Conservation (phyloP, 1,284 basidiomycete genomes). For the Ustilago xerochloae region DNA sequence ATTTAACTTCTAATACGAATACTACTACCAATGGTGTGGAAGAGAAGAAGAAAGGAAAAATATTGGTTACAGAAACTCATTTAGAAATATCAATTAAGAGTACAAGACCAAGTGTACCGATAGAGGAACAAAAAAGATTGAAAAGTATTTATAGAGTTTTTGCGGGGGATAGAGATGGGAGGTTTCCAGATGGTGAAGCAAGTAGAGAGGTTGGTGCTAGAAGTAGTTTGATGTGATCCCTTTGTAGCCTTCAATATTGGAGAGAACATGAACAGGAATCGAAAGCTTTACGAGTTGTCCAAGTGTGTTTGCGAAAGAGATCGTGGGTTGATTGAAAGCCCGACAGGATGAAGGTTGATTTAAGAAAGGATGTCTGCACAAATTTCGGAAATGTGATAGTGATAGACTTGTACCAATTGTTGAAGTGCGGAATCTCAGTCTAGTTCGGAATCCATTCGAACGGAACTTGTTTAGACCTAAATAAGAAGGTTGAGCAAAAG, state of each 20-base stretch:
- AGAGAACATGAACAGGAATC: too few relatives aligned
- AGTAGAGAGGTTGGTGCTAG: slow-evolving; percentile 59
- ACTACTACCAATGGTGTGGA: neutral
- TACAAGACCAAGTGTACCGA: slow-evolving; percentile 63
- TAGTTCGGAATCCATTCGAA: too few relatives aligned
- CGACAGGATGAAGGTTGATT: too few relatives aligned
- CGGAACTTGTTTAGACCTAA: too few relatives aligned
- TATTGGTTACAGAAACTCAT: slow-evolving; percentile 53
- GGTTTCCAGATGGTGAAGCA: slow-evolving; percentile 61
- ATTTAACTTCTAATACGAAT: slow-evolving; percentile 12
- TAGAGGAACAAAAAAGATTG: slow-evolving; percentile 56
- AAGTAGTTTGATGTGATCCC: slow-evolving; percentile 59
- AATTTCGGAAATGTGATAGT: too few relatives aligned
- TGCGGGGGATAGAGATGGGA: slow-evolving; percentile 61
- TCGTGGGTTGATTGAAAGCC: too few relatives aligned
- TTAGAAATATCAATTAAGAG: slow-evolving; percentile 54
- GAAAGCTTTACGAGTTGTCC: neutral
- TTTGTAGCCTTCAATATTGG: neutral
- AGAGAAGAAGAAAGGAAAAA: slow-evolving; percentile 3
- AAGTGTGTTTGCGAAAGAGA: too few relatives aligned
- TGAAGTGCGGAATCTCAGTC: too few relatives aligned
- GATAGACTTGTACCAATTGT: too few relatives aligned
- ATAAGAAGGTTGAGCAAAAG: too few relatives aligned
- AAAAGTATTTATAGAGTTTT: slow-evolving; percentile 59
- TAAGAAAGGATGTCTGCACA: too few relatives aligned